Evolutionary conservation across 805 yeast genomes (phyloP), one percentile per base, ranked within the genome.

Genomic region (Saccharomycopsis microspora): DNA sequence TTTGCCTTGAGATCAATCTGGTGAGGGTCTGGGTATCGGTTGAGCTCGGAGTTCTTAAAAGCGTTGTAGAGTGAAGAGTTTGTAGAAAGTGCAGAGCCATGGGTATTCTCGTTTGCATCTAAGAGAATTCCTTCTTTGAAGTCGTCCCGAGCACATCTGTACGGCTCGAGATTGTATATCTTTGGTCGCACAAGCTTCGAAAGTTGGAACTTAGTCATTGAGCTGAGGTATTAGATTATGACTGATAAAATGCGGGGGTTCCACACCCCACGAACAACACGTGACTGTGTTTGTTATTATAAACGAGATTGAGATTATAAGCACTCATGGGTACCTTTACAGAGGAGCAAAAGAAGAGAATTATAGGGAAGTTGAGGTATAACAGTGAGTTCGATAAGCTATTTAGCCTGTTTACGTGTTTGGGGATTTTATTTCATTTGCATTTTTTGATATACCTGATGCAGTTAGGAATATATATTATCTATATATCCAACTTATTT

Each of bases 1-100:
- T 79, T 79, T 53, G 74, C 67, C 61, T 93, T 93, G 57, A 93
- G 72, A 34, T 72, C 81, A 5, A 75, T 50, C 60, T 90, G 97
- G 65, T 93, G 97, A 6, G 98, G 98, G 58, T 93, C 98, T 11
- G 98, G 98, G 62, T 93, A 93, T 58, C 98, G 74, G 68, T 93
- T 82, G 56, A 93, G 76, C 43, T 80, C 82, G 2, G 44, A 43
- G 6, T 39, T 33, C n/a, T 35, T 44, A 27, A 38, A 36, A 32
- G 46, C 35, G 9, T 38, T 7, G 11, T 34, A 42, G 5, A 30
- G 7, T 8, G 7, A 8, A 3, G 71, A 62, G 29, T 78, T 55
- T 5, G 64, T 63, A 1, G 66, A 50, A 10, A 87, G 64, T 1
- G 95, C 78, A 3, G 96, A 90, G 0, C 97, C 98, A 60, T 82